Evolutionary conservation across 805 yeast genomes (phyloP), one percentile per base, ranked within the genome.

Genomic region (Starmera caribaea): DNA sequence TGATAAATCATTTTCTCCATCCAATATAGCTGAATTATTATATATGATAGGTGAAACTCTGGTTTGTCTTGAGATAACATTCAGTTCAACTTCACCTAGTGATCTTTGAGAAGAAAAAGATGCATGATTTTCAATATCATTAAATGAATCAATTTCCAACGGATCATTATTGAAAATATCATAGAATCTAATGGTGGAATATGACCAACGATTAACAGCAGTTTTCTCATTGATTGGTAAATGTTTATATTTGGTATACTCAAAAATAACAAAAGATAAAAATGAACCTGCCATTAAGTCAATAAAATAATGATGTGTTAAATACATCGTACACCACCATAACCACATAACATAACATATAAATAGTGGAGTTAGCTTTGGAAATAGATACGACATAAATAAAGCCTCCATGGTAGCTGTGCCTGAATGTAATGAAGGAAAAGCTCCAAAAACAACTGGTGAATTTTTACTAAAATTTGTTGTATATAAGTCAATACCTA

Each of bases 291-390:
- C 90, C 53, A 86, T 85, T 39, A 90, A 74, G 58, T 90, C 97
- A 44, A 90, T 77, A 55, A 92, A 92, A 59, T 90, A 90, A 63
- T 90, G 98, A 62, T 90, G 98, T 0, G 97, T 90, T 54, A 90
- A 71, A 61, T 90, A 90, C 98, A 90, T 90, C 13, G 97, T 92
- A 38, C 92, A 75, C 95, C 96, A 92, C 97, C 97, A 90, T 49
- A 92, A 71, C 94, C 95, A 87, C 46, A 77, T 64, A n/a, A 87
- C 92, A 58, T 90, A 92, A 15, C 69, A 61, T 57, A 80, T 70
- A 69, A 87, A 84, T 7, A 84, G 43, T 8, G 81, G 77, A 1
- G 76, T 68, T 36, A 67, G 66, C 33, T 63, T 69, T 11, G 97
- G 97, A 57, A 89, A 89, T 40, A 88, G 65, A 66, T 87, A 86